Evolutionary conservation across 495 filamentous ascomycete genomes (phyloP).

Genomic region (Neurospora pannonica): DNA sequence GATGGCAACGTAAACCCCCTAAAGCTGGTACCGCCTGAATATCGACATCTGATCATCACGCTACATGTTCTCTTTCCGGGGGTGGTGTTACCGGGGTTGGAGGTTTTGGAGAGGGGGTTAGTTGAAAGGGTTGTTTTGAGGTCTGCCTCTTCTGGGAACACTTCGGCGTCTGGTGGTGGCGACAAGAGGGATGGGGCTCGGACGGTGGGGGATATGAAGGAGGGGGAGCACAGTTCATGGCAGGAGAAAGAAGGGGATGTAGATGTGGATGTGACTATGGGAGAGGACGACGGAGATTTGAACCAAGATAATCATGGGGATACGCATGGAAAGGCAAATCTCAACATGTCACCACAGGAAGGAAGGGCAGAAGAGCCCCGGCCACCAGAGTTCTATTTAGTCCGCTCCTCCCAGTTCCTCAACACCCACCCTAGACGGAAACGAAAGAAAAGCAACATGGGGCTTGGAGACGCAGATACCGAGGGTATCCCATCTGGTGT

Average conservation of each 20-base stretch:
- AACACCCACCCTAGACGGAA: slow-evolving; percentile 9
- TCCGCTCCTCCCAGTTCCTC: slow-evolving; percentile 25
- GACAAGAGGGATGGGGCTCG: too few species aligned
- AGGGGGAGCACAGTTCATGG: too few species aligned
- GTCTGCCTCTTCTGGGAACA: too few species aligned
- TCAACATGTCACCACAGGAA: neutral
- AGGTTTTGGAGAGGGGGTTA: slow-evolving; percentile 66
- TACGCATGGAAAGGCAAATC: neutral
- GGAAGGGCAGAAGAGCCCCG: neutral
- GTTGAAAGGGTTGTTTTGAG: slow-evolving; percentile 36
- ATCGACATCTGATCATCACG: slow-evolving; percentile 43
- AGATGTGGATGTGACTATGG: neutral
- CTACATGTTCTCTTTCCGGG: slow-evolving; percentile 56
- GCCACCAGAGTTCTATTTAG: slow-evolving; percentile 23
- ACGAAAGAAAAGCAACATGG: too few species aligned
- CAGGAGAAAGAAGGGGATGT: neutral
- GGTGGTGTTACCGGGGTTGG: slow-evolving; percentile 62
- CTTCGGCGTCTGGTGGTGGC: too few species aligned
- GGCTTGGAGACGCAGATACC: slow-evolving; percentile 11
- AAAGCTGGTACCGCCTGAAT: slow-evolving; percentile 22
- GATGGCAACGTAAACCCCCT: slow-evolving; percentile 35
- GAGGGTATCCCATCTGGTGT: neutral
- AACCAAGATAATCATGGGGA: too few species aligned
- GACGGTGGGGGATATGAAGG: too few species aligned
- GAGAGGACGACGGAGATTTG: neutral